Base-by-base conservation (phyloP, 306 rosid genomes). In the Rosa persica region DNA sequence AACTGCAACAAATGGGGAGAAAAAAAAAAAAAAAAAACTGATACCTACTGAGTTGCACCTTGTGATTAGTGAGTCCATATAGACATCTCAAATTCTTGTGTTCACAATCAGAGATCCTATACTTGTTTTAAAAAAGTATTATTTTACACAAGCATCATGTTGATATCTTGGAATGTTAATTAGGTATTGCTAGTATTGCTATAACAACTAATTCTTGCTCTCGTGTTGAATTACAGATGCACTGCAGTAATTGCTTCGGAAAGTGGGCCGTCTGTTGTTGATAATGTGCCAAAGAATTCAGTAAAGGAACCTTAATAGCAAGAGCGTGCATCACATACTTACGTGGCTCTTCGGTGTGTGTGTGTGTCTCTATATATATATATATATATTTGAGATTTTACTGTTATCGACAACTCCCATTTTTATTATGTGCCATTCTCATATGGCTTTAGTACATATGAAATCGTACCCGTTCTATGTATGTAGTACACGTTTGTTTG, bases 191-290 rank as follows among this genome's bases (percentile, higher is more conserved):
- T 62, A 39, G 76, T 44, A 12, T n/a, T 8, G 6, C 51, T 62
- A 39, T 12, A 43, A 42, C 17, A 46, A 44, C 42, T 40, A 60
- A 74, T 34, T 67, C 30, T 20, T 23, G 16, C 51, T 42, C 25
- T 19, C 44, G 12, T 36, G 68, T 47, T 67, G 48, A 48, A 23
- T 70, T 68, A 71, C 85, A 83, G 89, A 78, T 86, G 89, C 73
- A 72, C 84, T 42, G 81, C 82, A 44, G 80, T 83, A 62, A 81
- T 83, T 51, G 87, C 89, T 78, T 81, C 87, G 25, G 80, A 73
- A 62, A 57, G 39, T 19, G 89, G 85, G 39, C 75, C 67, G 61
- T 71, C 55, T 55, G 62, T 81, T 66, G 82, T 81, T 38, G 84
- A 86, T 79, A 83, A 62, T 79, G 62, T 72, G 67, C 82, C 83